Conservation (phyloP, 768 basidiomycete genomes). For the Xerocomellus chrysenteron region DNA sequence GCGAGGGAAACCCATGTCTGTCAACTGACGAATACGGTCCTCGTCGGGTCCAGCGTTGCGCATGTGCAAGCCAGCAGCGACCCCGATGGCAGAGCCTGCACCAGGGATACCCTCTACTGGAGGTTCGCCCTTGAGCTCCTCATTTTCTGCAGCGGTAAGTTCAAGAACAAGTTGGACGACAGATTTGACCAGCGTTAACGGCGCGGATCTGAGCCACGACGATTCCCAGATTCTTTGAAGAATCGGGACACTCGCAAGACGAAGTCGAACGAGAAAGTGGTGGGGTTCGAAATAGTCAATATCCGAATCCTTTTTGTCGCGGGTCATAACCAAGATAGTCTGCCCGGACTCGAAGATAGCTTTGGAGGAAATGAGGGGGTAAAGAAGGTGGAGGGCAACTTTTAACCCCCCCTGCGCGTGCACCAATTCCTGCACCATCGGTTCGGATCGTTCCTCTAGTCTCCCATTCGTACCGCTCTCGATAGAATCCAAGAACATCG, state of each 20-base stretch:
- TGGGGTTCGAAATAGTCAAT: slow-evolving; percentile 80
- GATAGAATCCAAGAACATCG: slow-evolving; percentile 54
- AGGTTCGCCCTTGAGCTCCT: slow-evolving; percentile 57
- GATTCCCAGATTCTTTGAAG: slow-evolving; percentile 76
- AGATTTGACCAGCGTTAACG: slow-evolving; percentile 69
- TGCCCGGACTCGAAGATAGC: slow-evolving; percentile 85
- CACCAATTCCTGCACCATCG: slow-evolving; percentile 60
- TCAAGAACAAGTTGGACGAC: slow-evolving; percentile 79
- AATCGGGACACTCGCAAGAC: slow-evolving; percentile 67
- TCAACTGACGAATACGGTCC: slow-evolving; percentile 74
- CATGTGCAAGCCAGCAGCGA: slow-evolving; percentile 34
- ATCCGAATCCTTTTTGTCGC: slow-evolving; percentile 79
- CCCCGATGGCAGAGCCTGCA: slow-evolving; percentile 30
- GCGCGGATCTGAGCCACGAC: slow-evolving; percentile 75
- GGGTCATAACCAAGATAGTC: slow-evolving; percentile 65
- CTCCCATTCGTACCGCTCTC: slow-evolving; percentile 48
- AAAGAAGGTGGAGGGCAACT: slow-evolving; percentile 73
- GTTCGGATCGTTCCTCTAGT: slow-evolving; percentile 56
- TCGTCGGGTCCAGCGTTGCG: slow-evolving; percentile 63
- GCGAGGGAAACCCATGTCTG: slow-evolving; percentile 97
- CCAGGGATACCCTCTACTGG: slow-evolving; percentile 36
- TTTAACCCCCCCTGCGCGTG: slow-evolving; percentile 82
- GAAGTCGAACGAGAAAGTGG: slow-evolving; percentile 82
- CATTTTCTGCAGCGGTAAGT: slow-evolving; percentile 78
- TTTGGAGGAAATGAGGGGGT: slow-evolving; percentile 74